Evolutionary conservation across 1,139 yeast species (phyloP).

Genomic region (Debaryomyces udenii): DNA sequence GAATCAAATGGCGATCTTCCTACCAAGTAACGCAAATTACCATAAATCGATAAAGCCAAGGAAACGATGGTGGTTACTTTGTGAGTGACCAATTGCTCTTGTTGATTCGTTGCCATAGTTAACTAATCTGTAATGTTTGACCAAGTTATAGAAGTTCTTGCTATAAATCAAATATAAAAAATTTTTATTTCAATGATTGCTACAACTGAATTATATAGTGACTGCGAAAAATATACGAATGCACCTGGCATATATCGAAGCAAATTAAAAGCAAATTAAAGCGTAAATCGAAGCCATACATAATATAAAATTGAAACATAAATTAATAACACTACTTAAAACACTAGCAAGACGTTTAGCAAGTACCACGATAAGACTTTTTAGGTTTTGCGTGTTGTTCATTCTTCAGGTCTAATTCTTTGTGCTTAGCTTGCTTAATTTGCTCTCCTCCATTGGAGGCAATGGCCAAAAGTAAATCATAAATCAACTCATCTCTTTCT

Average conservation of each 20-base stretch:
- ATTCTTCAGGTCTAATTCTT: slow-evolving; percentile 23
- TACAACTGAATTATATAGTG: not conserved
- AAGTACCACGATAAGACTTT: slow-evolving; percentile 56
- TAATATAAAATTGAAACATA: not conserved
- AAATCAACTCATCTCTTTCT: slow-evolving; percentile 26
- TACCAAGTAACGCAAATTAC: slow-evolving; percentile 55
- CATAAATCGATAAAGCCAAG: slow-evolving; percentile 55
- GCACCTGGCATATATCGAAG: too few species aligned
- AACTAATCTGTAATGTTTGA: not conserved
- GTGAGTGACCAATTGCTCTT: slow-evolving; percentile 27
- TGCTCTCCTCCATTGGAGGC: slow-evolving; percentile 43
- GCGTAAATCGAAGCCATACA: too few species aligned
- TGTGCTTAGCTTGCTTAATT: slow-evolving; percentile 28
- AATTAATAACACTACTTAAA: not conserved
- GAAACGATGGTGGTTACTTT: slow-evolving; percentile 53
- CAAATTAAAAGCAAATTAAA: too few species aligned
- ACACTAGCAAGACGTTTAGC: slow-evolving; percentile 28
- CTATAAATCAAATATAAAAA: not conserved
- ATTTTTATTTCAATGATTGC: slow-evolving; percentile 5
- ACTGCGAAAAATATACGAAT: slow-evolving; percentile 6
- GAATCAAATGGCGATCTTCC: slow-evolving; percentile 50
- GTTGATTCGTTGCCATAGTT: slow-evolving; percentile 11
- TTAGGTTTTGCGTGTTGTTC: slow-evolving; percentile 37
- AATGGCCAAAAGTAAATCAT: slow-evolving; percentile 39
- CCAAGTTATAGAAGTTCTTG: too few species aligned